Percentiles rank a stretch among this genome's conserved stretches.
Evolutionary conservation across 257 asterid species (phyloP).

Genomic region (Euphrasia confusa): DNA sequence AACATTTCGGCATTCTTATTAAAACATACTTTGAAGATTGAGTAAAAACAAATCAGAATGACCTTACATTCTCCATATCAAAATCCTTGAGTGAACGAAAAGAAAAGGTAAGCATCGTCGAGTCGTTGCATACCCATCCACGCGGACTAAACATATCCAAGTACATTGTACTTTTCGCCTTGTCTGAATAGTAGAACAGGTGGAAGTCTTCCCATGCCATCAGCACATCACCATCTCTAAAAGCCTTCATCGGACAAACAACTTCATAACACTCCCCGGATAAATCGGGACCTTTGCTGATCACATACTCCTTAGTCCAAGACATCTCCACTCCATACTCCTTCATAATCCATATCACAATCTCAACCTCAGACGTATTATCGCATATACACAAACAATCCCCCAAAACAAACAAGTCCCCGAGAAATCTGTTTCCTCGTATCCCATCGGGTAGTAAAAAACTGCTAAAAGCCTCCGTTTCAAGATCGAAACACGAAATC

Average conservation of each 20-base stretch:
- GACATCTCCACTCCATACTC: not conserved
- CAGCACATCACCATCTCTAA: not conserved
- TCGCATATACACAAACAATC: not conserved
- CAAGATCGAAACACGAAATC: not conserved
- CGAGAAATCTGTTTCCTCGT: not conserved
- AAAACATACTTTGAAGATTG: no score
- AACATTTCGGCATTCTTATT: no score
- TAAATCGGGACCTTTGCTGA: not conserved
- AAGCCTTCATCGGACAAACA: not conserved
- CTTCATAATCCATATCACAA: not conserved
- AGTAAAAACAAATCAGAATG: not conserved
- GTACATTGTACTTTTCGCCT: not conserved
- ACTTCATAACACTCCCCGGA: not conserved
- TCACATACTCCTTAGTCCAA: not conserved
- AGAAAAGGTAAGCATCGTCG: not conserved
- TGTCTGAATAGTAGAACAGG: not conserved
- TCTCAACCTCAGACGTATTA: not conserved
- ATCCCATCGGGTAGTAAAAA: not conserved
- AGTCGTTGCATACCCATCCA: not conserved
- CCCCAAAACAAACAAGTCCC: not conserved
- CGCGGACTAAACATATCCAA: not conserved
- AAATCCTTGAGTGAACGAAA: not conserved
- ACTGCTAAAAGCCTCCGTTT: not conserved
- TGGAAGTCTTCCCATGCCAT: not conserved
- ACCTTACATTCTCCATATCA: not conserved